Conservation (phyloP, 495 filamentous ascomycete species). For the Hypoxylon crocopeplum region DNA sequence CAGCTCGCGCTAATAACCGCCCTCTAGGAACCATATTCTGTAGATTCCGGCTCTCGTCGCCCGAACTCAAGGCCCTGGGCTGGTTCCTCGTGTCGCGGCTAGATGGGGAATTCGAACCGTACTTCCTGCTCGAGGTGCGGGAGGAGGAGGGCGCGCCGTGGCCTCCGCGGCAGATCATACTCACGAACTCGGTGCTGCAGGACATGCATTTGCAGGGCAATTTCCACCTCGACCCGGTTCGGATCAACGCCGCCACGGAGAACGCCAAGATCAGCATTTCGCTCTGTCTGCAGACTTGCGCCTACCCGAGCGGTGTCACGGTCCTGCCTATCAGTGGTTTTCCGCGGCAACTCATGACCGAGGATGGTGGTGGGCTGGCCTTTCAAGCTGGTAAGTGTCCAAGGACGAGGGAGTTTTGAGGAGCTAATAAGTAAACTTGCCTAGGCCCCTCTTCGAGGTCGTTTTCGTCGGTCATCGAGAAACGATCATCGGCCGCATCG, state of each 20-base stretch:
- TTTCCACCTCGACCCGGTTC: conserved; percentile 35
- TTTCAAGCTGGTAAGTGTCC: conserved; percentile 43
- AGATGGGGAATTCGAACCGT: conserved; percentile 44
- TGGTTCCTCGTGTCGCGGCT: conserved; percentile 37
- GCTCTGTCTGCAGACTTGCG: conserved; percentile 37
- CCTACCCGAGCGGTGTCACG: conserved; percentile 32
- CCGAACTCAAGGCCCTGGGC: conserved; percentile 40
- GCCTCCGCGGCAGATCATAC: conserved; percentile 32
- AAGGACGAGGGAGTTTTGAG: conserved; percentile 1
- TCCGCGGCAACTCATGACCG: conserved; percentile 42
- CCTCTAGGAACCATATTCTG: conserved; percentile 44
- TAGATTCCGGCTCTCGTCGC: conserved; percentile 37
- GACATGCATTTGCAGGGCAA: conserved; percentile 41
- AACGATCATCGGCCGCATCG: conserved; percentile 40
- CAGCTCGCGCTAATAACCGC: background rate
- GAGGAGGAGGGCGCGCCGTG: conserved; percentile 23
- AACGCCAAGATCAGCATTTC: conserved; percentile 35
- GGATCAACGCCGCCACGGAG: conserved; percentile 33
- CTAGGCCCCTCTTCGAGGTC: conserved; percentile 41
- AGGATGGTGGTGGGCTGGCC: conserved; percentile 36
- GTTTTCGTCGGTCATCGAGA: conserved; percentile 42
- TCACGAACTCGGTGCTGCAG: conserved; percentile 34
- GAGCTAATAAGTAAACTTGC: conserved; percentile 39
- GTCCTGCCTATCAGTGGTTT: conserved; percentile 48
- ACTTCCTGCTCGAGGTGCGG: conserved; percentile 42